These are phyloP conservation scores for Diutina neorugosa DNA, from an alignment of 1,139 yeast genomes.

Conservation along the genomic window DNA sequence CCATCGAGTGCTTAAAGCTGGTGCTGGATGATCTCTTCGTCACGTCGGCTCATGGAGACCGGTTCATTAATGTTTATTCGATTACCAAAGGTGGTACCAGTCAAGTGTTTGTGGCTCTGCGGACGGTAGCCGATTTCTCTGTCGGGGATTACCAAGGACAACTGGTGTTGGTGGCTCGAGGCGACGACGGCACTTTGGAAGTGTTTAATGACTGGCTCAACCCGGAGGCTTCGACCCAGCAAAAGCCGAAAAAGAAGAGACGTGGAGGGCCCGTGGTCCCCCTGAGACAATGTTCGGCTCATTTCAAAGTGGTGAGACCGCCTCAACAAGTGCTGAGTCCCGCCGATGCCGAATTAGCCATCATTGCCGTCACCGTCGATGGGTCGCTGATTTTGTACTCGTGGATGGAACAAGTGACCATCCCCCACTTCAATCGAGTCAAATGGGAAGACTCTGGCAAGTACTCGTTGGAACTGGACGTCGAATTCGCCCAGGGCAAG, in stretches of 20 bases:
- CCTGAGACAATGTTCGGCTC: slow-evolving; percentile 23
- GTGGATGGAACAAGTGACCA: slow-evolving; percentile 65
- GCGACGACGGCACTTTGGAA: slow-evolving; percentile 62
- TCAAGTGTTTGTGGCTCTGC: slow-evolving; percentile 53
- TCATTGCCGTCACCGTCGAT: slow-evolving; percentile 21
- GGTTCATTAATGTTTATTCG: slow-evolving; percentile 66
- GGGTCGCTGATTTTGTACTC: slow-evolving; percentile 33
- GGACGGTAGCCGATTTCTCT: slow-evolving; percentile 38
- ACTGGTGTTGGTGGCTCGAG: slow-evolving; percentile 39
- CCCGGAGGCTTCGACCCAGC: slow-evolving; percentile 6
- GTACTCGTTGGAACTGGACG: slow-evolving; percentile 14
- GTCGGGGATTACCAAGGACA: slow-evolving; percentile 24
- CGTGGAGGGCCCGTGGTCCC: slow-evolving; percentile 33
- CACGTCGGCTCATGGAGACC: slow-evolving; percentile 64
- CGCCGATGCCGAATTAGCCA: slow-evolving; percentile 23
- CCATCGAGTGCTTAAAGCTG: slow-evolving; percentile 35
- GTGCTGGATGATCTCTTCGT: slow-evolving; percentile 29
- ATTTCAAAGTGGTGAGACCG: slow-evolving; percentile 34
- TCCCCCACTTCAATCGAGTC: slow-evolving; percentile 52
- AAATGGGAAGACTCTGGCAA: slow-evolving; percentile 34
- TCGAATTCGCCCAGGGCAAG: slow-evolving; percentile 27
- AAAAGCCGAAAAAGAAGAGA: slow-evolving; percentile 16
- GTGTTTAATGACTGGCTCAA: slow-evolving; percentile 45
- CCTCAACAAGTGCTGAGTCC: slow-evolving; percentile 21
- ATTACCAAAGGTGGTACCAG: slow-evolving; percentile 26